A percentile compares a stretch with the other conserved stretches of the same genome.
These are phyloP conservation scores for Plenodomus biglobosus DNA, from an alignment of 2,329 filamentous ascomycete species.

Conservation along the genomic window DNA sequence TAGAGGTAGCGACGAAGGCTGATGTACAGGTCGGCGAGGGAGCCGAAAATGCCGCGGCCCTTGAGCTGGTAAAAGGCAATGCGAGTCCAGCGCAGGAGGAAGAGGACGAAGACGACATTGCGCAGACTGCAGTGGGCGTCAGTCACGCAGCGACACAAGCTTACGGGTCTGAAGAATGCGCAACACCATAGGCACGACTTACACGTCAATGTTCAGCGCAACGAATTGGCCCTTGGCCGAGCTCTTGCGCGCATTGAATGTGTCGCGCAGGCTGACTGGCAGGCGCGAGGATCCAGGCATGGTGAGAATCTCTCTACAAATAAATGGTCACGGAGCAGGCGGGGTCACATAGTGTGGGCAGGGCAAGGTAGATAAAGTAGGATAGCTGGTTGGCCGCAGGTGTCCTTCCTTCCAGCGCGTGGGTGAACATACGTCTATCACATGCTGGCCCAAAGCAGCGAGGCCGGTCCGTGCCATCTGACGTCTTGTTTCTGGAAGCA, in stretches of 20 bases:
- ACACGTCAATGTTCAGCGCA: conserved; percentile 69
- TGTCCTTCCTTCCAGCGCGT: neutral
- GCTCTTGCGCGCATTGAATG: conserved; percentile 63
- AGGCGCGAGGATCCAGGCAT: conserved; percentile 66
- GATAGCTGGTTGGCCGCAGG: neutral
- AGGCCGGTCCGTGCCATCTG: neutral
- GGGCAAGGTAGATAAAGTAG: neutral
- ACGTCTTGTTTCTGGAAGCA: conserved; percentile 5
- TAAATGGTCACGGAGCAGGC: neutral
- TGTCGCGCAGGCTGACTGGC: conserved; percentile 69
- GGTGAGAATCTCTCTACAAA: neutral
- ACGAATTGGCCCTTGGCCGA: conserved; percentile 57
- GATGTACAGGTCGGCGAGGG: conserved; percentile 71
- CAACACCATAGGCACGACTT: conserved; percentile 13
- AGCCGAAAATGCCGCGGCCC: conserved; percentile 83
- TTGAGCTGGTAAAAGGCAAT: conserved; percentile 81
- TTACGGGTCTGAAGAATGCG: too few species aligned
- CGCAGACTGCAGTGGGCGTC: conserved; percentile 57
- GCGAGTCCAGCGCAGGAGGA: conserved; percentile 80
- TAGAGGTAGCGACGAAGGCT: conserved; percentile 73
- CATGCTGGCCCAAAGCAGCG: neutral
- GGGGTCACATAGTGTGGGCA: neutral
- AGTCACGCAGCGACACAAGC: neutral
- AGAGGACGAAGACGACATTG: conserved; percentile 86
- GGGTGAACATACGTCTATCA: neutral